A percentile compares a stretch with the other conserved stretches of the same genome.
These are phyloP conservation scores for Magnaporthiopsis poae DNA, from an alignment of 2,329 filamentous ascomycete species.

Conservation along the genomic window DNA sequence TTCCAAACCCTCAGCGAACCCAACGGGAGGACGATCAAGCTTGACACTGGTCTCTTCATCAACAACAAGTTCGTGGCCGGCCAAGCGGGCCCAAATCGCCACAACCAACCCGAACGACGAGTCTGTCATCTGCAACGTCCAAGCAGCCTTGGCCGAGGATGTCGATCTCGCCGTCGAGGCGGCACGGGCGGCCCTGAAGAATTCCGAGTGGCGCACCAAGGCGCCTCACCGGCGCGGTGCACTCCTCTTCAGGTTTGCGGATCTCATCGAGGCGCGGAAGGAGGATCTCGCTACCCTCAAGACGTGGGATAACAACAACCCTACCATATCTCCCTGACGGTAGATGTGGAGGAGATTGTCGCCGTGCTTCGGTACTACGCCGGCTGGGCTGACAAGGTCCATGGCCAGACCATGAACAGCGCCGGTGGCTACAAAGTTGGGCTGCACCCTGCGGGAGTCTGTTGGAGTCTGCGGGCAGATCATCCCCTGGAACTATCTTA, in stretches of 20 bases:
- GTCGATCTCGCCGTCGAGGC: no score
- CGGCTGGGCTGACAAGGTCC: conserved; percentile 62
- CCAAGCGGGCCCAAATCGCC: conserved; percentile 7
- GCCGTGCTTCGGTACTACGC: conserved; percentile 59
- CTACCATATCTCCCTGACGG: conserved; percentile 53
- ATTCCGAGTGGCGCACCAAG: conserved; percentile 11
- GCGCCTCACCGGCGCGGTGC: conserved; percentile 22
- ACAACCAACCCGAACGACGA: conserved; percentile 9
- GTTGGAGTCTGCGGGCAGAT: conserved; percentile 61
- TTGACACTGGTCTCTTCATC: conserved; percentile 12
- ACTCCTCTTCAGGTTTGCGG: conserved; percentile 34
- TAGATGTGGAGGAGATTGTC: conserved; percentile 46
- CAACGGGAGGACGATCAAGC: conserved; percentile 9
- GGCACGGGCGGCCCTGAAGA: conserved; percentile 8
- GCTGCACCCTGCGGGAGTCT: conserved; percentile 60
- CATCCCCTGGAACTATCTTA: conserved; percentile 66
- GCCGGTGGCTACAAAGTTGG: conserved; percentile 50
- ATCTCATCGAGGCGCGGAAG: conserved; percentile 28
- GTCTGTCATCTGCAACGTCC: conserved; percentile 9
- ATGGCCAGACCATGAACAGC: conserved; percentile 59
- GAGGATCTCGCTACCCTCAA: conserved; percentile 38
- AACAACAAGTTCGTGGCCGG: conserved; percentile 11
- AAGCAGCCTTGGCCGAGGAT: conserved; percentile 11
- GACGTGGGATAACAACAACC: conserved; percentile 77
- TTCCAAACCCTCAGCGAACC: conserved; percentile 5